Evolutionary conservation across 208 protist genomes (phyloP), one percentile per base, ranked within the genome.

Genomic region (Acanthamoeba healyi): DNA sequence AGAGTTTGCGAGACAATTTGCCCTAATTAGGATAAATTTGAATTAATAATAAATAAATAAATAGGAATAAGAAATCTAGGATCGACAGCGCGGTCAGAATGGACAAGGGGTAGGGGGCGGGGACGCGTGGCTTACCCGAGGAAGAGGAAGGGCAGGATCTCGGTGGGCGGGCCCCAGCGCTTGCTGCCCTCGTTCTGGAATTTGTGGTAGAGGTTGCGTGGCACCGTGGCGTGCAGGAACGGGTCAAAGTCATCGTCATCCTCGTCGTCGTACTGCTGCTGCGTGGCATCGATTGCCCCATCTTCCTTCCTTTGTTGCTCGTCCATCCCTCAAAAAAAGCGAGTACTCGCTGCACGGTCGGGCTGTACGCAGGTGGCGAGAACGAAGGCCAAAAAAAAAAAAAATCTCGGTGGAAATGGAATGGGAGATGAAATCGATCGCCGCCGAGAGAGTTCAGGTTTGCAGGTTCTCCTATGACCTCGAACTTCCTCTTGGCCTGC

Each of bases 61-160:
- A 77, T 26, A 14, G 17, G 22, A 42, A 74, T 26, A 34, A 77
- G 26, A 15, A 14, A 12, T 38, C 19, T 34, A 22, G 14, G 32
- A 26, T 2, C 0, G 0, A 29, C 0, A 4, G 26, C 4, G 63
- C 63, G 19, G 24, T 72, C 19, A 29, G 29, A 26, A 10, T 3
- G 63, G 26, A 26, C 15, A 14, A 72, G 32, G 63, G 63, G 63
- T 32, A 26, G 29, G 15, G 40, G 29, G 67, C 34, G n/a, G 12
- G 12, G n/a, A 36, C 9, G 29, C 12, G 12, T 19, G 7, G 61
- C 19, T 42, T 65, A 88, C 81, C 81, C 81, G 24, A 88, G 51
- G 46, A 46, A 88, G 34, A 88, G 81, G 81, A 65, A 88, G 49
- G 81, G 81, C 12, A 88, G 46, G 81, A 88, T 88, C 22, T 63